phyloP scores from a whole-genome alignment of 2,329 filamentous ascomycete genomes.

The Exophiala xenobiotica region DNA sequence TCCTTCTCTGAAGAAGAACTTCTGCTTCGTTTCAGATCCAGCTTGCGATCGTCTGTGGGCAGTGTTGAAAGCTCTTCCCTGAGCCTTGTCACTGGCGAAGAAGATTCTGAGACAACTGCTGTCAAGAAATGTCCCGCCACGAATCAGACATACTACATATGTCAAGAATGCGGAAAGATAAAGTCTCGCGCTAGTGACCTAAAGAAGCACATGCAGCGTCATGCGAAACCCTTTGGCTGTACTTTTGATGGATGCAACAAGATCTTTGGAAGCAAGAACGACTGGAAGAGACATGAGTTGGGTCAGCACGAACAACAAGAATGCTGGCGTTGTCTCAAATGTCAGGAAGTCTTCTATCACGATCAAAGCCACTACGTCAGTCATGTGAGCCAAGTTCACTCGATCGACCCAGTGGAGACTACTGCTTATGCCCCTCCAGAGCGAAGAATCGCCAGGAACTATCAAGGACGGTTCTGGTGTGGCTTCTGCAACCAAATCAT shows the following conservation, averaged over 20 bases:
- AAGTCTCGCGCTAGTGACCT: conserved; percentile 24
- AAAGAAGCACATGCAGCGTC: conserved; percentile 82
- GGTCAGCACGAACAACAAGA: conserved; percentile 72
- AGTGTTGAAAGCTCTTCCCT: conserved; percentile 12
- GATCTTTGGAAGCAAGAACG: conserved; percentile 85
- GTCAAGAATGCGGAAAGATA: conserved; percentile 21
- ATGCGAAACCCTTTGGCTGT: conserved; percentile 78
- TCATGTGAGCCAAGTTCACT: conserved; percentile 40
- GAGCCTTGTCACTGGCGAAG: conserved; percentile 1
- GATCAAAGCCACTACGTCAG: conserved; percentile 53
- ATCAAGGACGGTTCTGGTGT: conserved; percentile 75
- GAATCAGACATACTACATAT: conserved; percentile 10
- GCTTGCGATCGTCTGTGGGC: conserved; percentile 7
- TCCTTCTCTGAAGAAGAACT: conserved; percentile 14
- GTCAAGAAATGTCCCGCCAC: conserved; percentile 2
- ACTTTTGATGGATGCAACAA: conserved; percentile 70
- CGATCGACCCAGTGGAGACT: conserved; percentile 20
- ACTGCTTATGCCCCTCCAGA: conserved; percentile 43
- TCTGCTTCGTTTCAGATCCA: conserved; percentile 10
- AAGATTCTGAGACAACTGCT: not conserved
- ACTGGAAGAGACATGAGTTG: conserved; percentile 90
- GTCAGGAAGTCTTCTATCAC: conserved; percentile 21
- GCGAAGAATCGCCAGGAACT: conserved; percentile 64
- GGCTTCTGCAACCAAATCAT: conserved; percentile 70
- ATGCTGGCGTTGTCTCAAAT: conserved; percentile 64